phyloP scores from a whole-genome alignment of 768 basidiomycete species.

The Aureoboletus auriporus region DNA sequence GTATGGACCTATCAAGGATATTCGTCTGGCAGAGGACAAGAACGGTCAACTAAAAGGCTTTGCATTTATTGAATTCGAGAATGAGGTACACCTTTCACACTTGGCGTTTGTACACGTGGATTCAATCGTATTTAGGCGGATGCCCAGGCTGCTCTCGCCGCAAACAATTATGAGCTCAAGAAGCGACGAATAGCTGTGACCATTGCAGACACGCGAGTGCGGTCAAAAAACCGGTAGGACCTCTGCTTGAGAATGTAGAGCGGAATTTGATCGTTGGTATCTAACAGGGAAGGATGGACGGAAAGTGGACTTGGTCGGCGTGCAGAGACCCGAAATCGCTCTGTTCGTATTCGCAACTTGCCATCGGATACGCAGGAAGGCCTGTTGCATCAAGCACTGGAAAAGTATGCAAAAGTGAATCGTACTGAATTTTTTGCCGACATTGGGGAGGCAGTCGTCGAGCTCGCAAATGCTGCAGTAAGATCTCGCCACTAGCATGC shows the following conservation, averaged over 20 bases:
- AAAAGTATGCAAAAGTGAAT: slow-evolving; percentile 67
- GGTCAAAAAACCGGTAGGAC: slow-evolving; percentile 49
- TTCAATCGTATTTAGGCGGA: slow-evolving; percentile 47
- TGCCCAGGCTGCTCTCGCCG: slow-evolving; percentile 65
- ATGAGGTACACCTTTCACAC: slow-evolving; percentile 50
- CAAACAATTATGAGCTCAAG: slow-evolving; percentile 87
- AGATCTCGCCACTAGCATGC: slow-evolving; percentile 18
- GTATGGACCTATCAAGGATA: slow-evolving; percentile 81
- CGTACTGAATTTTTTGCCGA: slow-evolving; percentile 74
- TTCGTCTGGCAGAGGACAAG: slow-evolving; percentile 74
- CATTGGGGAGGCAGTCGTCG: slow-evolving; percentile 56
- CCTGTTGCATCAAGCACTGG: slow-evolving; percentile 82
- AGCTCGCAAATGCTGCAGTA: slow-evolving; percentile 64
- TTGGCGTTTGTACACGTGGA: neutral
- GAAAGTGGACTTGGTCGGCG: slow-evolving; percentile 55
- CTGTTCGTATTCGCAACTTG: slow-evolving; percentile 72
- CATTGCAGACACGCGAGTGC: slow-evolving; percentile 69
- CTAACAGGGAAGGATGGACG: slow-evolving; percentile 36
- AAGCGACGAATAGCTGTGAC: slow-evolving; percentile 89
- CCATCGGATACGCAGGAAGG: slow-evolving; percentile 83
- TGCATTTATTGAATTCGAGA: slow-evolving; percentile 89
- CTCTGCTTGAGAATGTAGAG: neutral
- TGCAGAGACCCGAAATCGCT: slow-evolving; percentile 61
- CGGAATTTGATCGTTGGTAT: neutral
- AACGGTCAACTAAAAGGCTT: slow-evolving; percentile 75